These are phyloP conservation scores for Colletotrichum kahawae DNA, from an alignment of 2,329 filamentous ascomycete genomes.

Conservation along the genomic window DNA sequence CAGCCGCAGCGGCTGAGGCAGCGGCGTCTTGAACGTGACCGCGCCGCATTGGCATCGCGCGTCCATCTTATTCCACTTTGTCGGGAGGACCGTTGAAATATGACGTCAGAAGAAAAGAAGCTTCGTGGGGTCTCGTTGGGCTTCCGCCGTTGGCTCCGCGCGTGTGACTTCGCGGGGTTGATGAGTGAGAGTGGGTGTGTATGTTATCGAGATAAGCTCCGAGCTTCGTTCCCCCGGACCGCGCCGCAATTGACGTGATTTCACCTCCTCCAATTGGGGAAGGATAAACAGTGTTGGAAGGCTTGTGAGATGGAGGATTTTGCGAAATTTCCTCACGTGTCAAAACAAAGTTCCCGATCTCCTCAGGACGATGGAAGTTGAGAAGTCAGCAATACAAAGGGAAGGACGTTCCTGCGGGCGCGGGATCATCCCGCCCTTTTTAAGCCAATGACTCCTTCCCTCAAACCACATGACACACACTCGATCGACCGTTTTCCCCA, in stretches of 20 bases:
- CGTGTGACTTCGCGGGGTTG: background rate
- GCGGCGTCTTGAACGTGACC: conserved; percentile 66
- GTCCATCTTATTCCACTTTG: conserved; percentile 48
- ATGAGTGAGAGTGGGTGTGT: background rate
- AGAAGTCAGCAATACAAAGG: conserved; percentile 1
- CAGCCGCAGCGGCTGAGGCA: conserved; percentile 63
- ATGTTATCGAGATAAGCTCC: background rate
- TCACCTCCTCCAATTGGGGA: background rate
- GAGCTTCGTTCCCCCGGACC: background rate
- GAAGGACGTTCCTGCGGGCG: background rate
- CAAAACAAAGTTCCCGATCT: background rate
- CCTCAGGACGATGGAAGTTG: background rate
- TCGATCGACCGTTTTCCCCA: background rate
- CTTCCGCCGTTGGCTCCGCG: background rate
- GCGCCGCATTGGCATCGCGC: conserved; percentile 69
- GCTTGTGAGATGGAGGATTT: background rate
- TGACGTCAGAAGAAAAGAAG: background rate
- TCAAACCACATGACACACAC: background rate
- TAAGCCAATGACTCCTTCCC: background rate
- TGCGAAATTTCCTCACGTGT: background rate
- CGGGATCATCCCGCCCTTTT: conserved; percentile 11
- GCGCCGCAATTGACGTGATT: background rate
- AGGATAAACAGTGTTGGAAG: background rate
- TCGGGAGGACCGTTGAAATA: background rate
- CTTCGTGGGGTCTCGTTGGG: background rate